A percentile compares a stretch with the other conserved stretches of the same genome.
Conservation (phyloP, 2,329 filamentous ascomycete species). For the Nigrospora osmanthi region DNA sequence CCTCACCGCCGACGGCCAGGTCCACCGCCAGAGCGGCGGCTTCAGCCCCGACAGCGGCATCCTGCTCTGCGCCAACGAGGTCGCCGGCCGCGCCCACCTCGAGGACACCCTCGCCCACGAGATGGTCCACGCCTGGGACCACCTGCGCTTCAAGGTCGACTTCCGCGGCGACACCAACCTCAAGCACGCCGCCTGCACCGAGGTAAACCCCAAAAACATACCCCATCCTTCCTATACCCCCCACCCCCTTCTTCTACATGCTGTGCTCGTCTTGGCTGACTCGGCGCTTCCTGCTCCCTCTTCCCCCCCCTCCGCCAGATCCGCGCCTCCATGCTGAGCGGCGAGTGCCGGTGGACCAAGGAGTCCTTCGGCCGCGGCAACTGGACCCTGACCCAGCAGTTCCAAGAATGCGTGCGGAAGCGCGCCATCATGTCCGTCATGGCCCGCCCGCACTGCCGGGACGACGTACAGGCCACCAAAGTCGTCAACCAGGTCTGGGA, state of each 20-base stretch:
- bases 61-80: slow-evolving; percentile 84
- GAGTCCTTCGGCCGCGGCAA: slow-evolving; percentile 82
- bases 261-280: slow-evolving; percentile 3
- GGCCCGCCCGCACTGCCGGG: slow-evolving; percentile 71
- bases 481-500: slow-evolving; percentile 98
- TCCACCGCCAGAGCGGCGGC: slow-evolving; percentile 65
- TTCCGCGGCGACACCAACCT: slow-evolving; percentile 63
- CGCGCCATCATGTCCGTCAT: slow-evolving; percentile 75
- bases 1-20: slow-evolving; percentile 47
- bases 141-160: slow-evolving; percentile 85
- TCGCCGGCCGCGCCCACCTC: slow-evolving; percentile 69
- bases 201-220: too few species aligned
- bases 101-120: slow-evolving; percentile 95
- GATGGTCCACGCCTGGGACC: slow-evolving; percentile 96
- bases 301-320: slow-evolving; percentile 65
- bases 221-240: not conserved
- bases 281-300: too few species aligned
- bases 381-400: slow-evolving; percentile 83
- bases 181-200: slow-evolving; percentile 86
- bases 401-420: slow-evolving; percentile 83
- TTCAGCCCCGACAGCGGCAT: slow-evolving; percentile 86
- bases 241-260: not conserved
- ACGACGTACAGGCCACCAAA: slow-evolving; percentile 77
- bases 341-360: slow-evolving; percentile 84
- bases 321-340: slow-evolving; percentile 82